Evolutionary conservation across 2,329 filamentous ascomycete species (phyloP), one percentile per base, ranked within the genome.

Genomic region (Claviceps digitariae): DNA sequence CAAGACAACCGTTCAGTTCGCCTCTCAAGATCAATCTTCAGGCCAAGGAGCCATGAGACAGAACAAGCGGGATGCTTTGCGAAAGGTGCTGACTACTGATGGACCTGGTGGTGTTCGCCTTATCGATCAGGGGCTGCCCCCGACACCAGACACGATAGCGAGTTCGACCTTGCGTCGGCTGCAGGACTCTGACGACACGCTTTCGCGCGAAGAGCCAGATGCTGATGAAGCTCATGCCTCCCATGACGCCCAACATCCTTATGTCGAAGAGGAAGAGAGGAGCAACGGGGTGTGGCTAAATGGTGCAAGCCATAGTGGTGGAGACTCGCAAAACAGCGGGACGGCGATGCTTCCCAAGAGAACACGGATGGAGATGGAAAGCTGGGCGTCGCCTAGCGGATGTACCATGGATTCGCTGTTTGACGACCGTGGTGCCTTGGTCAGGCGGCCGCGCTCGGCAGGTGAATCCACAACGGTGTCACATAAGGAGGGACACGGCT

Each of bases 131-230:
- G 65, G 64, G 20, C 65, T 81, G 1, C 79, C 79, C 10, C 79
- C 79, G 0, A 82, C 79, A 0, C 79, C 79, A 0, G 78, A 82
- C 57, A 82, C 79, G 0, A 76, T 81, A 21, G 79, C 78, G 1
- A 79, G 76, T 2, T 75, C 75, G 1, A 78, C 76, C 0, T 67
- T 82, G 36, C 69, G 72, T 6, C 69, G 71, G 15, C 75, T 72
- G 55, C 71, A 78, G 56, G 72, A 69, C 48, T 79, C 77, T 0
- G 71, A 73, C 52, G 77, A 81, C 45, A 73, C 72, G 0, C 61
- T 77, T 1, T 63, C 66, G 0, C 67, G 63, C 8, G 65, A 67
- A 3, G 36, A 38, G n/a, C 64, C 61, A 2, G 61, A 56, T 6
- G 21, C 21, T n/a, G n/a, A n/a, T n/a, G n/a, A n/a, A n/a, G n/a